Percentiles rank a stretch among this genome's conserved stretches.
Evolutionary conservation across 768 basidiomycete species (phyloP).

Genomic region (Serendipita sp.): DNA sequence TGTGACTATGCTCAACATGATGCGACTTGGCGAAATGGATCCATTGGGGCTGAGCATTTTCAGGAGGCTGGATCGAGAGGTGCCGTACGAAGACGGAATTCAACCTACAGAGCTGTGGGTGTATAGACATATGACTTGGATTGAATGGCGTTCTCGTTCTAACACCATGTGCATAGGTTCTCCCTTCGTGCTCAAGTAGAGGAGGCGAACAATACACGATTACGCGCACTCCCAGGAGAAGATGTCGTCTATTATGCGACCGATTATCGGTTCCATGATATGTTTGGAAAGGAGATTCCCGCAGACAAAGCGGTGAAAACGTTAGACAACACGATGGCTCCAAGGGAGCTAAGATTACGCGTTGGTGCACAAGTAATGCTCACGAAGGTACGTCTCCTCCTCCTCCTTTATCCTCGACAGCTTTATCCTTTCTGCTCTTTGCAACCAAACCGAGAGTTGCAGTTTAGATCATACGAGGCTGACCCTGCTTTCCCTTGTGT

Average conservation of each 20-base stretch:
- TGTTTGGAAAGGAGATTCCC: slow-evolving; percentile 23
- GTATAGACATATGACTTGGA: background rate
- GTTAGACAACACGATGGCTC: slow-evolving; percentile 44
- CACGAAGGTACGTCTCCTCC: background rate
- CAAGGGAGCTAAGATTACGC: slow-evolving; percentile 36
- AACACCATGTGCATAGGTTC: slow-evolving; percentile 28
- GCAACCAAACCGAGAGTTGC: too few species aligned
- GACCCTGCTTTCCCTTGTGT: too few species aligned
- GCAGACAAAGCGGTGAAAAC: slow-evolving; percentile 27
- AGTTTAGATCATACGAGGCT: too few species aligned
- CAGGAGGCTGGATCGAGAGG: slow-evolving; percentile 33
- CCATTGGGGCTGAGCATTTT: slow-evolving; percentile 28
- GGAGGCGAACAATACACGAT: slow-evolving; percentile 38
- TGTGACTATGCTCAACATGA: slow-evolving; percentile 17
- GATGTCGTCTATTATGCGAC: slow-evolving; percentile 24
- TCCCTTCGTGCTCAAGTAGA: slow-evolving; percentile 60
- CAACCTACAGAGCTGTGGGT: slow-evolving; percentile 66
- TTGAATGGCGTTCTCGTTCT: too few species aligned
- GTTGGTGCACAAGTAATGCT: slow-evolving; percentile 79
- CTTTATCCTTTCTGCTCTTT: too few species aligned
- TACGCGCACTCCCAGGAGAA: slow-evolving; percentile 18
- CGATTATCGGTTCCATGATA: slow-evolving; percentile 32
- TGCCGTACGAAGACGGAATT: slow-evolving; percentile 53
- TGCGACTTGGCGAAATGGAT: slow-evolving; percentile 17
- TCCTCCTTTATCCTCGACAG: too few species aligned